Evolutionary conservation across 768 basidiomycete genomes (phyloP), one percentile per base, ranked within the genome.

Genomic region (Lactarius pseudohatsudake): DNA sequence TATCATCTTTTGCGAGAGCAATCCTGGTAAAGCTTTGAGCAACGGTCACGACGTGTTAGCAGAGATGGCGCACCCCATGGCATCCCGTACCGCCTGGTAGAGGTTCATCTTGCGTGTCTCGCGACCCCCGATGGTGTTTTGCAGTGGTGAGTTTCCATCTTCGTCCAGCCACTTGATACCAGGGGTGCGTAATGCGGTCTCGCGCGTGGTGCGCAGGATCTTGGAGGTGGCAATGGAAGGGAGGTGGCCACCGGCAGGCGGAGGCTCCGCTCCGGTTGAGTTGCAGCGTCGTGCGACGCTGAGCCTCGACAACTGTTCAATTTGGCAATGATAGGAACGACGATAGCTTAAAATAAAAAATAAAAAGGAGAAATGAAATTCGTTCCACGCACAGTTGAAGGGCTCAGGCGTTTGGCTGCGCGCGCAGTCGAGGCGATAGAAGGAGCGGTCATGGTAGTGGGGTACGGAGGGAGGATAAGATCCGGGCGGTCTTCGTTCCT

Each of bases 91-190:
- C 1, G 96, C 92, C 75, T 97, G 95, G 76, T 94, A 97, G 70
- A 89, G 80, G 74, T 98, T 98, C 94, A 96, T 96, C 79, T 95
- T 94, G 70, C 93, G 85, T 26, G 93, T 96, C 77, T 94, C 91
- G 59, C 91, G 84, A 18, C 91, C 92, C 22, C 86, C 91, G 16
- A 89, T 78, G 45, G 85, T 81, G 41, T 78, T 77, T 53, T 76
- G 77, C 57, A 81, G 69, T 15, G 82, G 76, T 7, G 75, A 77
- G 20, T 78, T 76, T 22, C 76, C 74, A 59, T 84, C 85, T 41
- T 86, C 86, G 64, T 92, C 89, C 13, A 79, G 74, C 89, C 91
- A 95, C n/a, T 70, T 73, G 57, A 95, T 75, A 9, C 86, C 91
- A 2, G 88, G 86, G 0, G 91, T 89, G 54, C 86, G 86, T 11